These are phyloP conservation scores for Botrytis deweyae DNA, from an alignment of 2,329 filamentous ascomycete genomes.

Conservation along the genomic window DNA sequence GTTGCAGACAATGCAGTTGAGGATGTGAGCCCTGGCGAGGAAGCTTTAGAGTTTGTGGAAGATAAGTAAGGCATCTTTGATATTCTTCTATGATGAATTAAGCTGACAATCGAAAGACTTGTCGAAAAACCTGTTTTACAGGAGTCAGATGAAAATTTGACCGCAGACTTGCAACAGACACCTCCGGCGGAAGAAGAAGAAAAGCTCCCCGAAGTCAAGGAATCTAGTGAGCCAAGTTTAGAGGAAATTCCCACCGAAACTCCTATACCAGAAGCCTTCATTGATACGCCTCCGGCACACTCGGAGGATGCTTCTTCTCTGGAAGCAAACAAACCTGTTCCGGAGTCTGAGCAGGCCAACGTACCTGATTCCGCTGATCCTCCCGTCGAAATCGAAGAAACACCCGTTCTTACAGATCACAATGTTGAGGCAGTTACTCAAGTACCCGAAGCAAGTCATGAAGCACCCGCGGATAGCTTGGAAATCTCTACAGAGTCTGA, in stretches of 20 bases:
- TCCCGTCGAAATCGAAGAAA: background rate
- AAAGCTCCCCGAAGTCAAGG: background rate
- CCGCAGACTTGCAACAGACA: background rate
- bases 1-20: background rate
- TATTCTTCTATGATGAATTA: background rate
- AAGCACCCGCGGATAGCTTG: too few species aligned
- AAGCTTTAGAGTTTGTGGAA: background rate
- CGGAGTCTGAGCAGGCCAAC: background rate
- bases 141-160: background rate
- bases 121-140: background rate
- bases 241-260: background rate
- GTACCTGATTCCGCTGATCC: rapidly evolving
- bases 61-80: background rate
- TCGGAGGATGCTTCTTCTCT: background rate
- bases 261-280: background rate
- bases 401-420: background rate
- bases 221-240: background rate
- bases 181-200: background rate
- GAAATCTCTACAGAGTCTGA: background rate
- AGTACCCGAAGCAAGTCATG: background rate
- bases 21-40: background rate
- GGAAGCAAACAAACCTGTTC: background rate
- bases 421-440: background rate
- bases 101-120: background rate
- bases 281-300: background rate